These are phyloP conservation scores for Saccharum hybrid DNA, from an alignment of 202 grass and related monocot species.

Conservation along the genomic window DNA sequence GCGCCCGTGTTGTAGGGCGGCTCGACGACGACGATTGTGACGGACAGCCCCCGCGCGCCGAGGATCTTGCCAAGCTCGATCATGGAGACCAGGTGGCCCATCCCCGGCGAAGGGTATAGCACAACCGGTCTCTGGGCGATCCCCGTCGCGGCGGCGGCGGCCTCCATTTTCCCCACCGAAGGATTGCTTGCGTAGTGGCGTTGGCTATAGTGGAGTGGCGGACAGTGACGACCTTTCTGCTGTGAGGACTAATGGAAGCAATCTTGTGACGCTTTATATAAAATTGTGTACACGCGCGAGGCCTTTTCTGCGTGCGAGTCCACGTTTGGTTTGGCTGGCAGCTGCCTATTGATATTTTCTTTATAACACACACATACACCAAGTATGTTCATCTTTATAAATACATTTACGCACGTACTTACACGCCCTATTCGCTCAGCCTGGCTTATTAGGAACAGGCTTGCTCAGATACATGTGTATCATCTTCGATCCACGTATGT, in stretches of 20 bases:
- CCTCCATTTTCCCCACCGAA: background rate
- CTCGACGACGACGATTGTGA: conserved; percentile 57
- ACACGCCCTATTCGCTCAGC: too few species aligned
- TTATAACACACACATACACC: too few species aligned
- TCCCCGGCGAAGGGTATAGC: conserved; percentile 69
- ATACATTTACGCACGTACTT: too few species aligned
- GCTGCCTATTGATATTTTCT: too few species aligned
- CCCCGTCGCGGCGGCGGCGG: background rate
- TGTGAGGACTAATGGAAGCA: background rate
- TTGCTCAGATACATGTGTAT: too few species aligned
- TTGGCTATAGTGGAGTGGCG: too few species aligned
- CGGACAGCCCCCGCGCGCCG: conserved; percentile 42
- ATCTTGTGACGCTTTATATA: background rate
- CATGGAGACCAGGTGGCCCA: conserved; percentile 82
- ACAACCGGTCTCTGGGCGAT: conserved; percentile 46
- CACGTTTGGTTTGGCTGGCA: background rate
- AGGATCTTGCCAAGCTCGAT: conserved; percentile 69
- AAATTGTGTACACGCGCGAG: background rate
- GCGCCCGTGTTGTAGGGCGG: conserved; percentile 56
- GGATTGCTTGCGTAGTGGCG: background rate
- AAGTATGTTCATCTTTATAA: too few species aligned
- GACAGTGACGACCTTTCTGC: background rate
- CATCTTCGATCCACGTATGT: too few species aligned
- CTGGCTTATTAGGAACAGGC: too few species aligned
- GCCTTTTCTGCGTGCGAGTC: background rate